Evolutionary conservation across 768 basidiomycete genomes (phyloP).

Genomic region (Austroboletus festivus): DNA sequence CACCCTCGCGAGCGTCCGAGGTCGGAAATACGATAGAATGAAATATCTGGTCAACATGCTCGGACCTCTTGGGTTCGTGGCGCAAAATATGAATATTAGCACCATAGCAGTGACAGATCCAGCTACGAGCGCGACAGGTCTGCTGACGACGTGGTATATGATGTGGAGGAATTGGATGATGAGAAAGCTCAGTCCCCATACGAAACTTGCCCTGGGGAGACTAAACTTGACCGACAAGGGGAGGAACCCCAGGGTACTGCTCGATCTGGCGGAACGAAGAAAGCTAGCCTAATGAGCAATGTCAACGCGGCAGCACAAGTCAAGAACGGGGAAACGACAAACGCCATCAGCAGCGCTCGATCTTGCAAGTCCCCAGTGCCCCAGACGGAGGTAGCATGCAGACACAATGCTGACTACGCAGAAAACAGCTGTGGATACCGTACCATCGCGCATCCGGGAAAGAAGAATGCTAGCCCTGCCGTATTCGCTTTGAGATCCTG

Average conservation of each 20-base stretch:
- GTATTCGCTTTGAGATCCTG: constrained; percentile 12
- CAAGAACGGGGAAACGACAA: constrained; percentile 13
- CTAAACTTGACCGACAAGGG: constrained; percentile 48
- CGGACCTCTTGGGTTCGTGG: background rate
- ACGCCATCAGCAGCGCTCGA: constrained; percentile 42
- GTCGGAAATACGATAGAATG: too few species aligned
- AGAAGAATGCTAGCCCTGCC: constrained; percentile 39
- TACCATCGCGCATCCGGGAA: constrained; percentile 28
- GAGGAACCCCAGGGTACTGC: constrained; percentile 46
- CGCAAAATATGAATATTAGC: constrained; percentile 3
- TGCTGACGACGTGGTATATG: constrained; percentile 8
- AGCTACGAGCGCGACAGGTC: constrained; percentile 8
- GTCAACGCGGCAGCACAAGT: constrained; percentile 1
- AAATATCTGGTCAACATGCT: too few species aligned
- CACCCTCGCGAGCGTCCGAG: too few species aligned
- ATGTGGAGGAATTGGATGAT: constrained; percentile 26
- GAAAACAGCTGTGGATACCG: constrained; percentile 18
- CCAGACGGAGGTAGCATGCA: constrained; percentile 26
- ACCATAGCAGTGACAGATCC: constrained; percentile 5
- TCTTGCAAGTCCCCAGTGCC: constrained; percentile 18
- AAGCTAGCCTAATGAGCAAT: constrained; percentile 27
- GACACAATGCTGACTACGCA: constrained; percentile 27
- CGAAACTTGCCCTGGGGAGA: constrained; percentile 50
- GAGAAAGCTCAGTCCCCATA: constrained; percentile 43
- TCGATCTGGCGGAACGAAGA: constrained; percentile 34